Conservation (phyloP, 345 rosid species). For the Camelina sativa region DNA sequence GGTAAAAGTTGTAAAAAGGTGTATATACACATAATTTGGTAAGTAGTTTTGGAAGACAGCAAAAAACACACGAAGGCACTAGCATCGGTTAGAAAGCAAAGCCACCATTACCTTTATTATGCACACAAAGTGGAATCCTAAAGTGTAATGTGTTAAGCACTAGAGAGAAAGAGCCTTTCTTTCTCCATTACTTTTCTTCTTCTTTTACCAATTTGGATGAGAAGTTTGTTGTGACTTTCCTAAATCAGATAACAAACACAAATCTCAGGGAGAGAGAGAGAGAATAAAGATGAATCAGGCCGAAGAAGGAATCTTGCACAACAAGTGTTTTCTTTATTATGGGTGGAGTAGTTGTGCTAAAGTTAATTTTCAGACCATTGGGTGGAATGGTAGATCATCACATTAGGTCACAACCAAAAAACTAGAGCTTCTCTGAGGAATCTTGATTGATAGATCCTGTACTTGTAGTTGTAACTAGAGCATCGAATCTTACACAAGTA, state of each 20-base stretch:
- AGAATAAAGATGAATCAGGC: neutral
- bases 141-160: conserved; percentile 39
- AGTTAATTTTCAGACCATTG: conserved; percentile 1
- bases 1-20: neutral
- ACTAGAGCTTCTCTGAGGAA: neutral
- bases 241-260: conserved; percentile 38
- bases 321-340: conserved; percentile 1
- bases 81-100: conserved; percentile 44
- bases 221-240: conserved; percentile 39
- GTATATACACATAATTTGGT: conserved; percentile 18
- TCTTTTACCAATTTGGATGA: conserved; percentile 33
- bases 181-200: conserved; percentile 12
- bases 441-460: neutral
- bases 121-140: conserved; percentile 35
- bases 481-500: conserved; percentile 17
- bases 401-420: conserved; percentile 28
- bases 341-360: conserved; percentile 19
- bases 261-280: conserved; percentile 15
- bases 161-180: conserved; percentile 19
- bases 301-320: conserved; percentile 36
- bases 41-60: conserved; percentile 36
- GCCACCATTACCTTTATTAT: conserved; percentile 36
- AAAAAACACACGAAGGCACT: conserved; percentile 39
- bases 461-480: conserved; percentile 11
- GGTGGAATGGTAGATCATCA: conserved; percentile 2